These are phyloP conservation scores for Zygotorulaspora danielsina DNA, from an alignment of 805 yeast genomes.

Conservation along the genomic window DNA sequence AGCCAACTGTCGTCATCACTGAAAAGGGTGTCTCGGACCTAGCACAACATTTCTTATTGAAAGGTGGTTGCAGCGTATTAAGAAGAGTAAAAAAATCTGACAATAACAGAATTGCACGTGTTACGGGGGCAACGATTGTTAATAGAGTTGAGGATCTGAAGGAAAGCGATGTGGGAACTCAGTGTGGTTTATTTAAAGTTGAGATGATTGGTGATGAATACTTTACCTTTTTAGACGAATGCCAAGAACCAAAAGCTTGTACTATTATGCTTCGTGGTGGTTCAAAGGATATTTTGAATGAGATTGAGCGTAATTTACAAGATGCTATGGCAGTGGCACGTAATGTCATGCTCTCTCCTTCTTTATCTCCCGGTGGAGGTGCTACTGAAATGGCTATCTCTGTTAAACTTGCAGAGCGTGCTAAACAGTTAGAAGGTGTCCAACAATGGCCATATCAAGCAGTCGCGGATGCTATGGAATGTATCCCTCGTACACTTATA, in stretches of 20 bases:
- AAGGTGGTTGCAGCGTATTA: slow-evolving; percentile 87
- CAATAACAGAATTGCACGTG: slow-evolving; percentile 93
- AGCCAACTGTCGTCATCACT: slow-evolving; percentile 92
- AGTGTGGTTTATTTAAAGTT: slow-evolving; percentile 87
- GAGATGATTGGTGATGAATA: slow-evolving; percentile 97
- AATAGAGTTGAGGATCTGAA: slow-evolving; percentile 92
- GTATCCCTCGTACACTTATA: slow-evolving; percentile 92
- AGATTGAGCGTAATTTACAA: slow-evolving; percentile 92
- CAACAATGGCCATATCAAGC: slow-evolving; percentile 99
- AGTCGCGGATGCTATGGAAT: slow-evolving; percentile 97
- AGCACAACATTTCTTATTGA: slow-evolving; percentile 92
- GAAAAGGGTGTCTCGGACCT: slow-evolving; percentile 98
- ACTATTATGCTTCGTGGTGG: slow-evolving; percentile 92
- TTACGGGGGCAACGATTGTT: slow-evolving; percentile 96
- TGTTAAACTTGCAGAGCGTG: slow-evolving; percentile 81
- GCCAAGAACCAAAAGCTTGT: slow-evolving; percentile 87
- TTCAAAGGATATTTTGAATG: slow-evolving; percentile 92
- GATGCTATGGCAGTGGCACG: slow-evolving; percentile 98
- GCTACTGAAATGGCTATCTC: slow-evolving; percentile 99
- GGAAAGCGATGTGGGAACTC: slow-evolving; percentile 83
- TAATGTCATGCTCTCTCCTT: slow-evolving; percentile 91
- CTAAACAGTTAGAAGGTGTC: slow-evolving; percentile 88
- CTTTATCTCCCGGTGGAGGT: slow-evolving; percentile 97
- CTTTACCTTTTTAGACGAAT: slow-evolving; percentile 76
- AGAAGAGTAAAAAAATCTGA: slow-evolving; percentile 95